Conservation (phyloP, 139 green algal genomes). For the Coelastrella sp. region DNA sequence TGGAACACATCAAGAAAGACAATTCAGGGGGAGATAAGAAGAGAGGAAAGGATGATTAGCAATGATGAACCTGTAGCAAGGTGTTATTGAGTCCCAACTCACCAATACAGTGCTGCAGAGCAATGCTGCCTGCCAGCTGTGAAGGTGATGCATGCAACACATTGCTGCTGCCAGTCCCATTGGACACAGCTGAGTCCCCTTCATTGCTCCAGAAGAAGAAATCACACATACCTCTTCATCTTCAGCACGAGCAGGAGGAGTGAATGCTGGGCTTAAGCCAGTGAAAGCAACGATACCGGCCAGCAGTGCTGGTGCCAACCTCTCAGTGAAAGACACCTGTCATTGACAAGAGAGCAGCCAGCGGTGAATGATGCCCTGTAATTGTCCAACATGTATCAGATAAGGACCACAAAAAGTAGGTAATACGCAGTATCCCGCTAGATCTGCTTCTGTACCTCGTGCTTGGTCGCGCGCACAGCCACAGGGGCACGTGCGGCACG, state of each 20-base stretch:
- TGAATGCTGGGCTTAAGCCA: constrained; percentile 13
- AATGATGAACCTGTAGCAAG: no score
- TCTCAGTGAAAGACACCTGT: background rate
- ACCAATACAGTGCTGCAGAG: no score
- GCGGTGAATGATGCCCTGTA: no score
- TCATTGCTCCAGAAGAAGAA: no score
- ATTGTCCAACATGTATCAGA: background rate
- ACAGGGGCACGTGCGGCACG: constrained; percentile 24
- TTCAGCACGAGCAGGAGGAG: constrained; percentile 19
- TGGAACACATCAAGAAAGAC: background rate
- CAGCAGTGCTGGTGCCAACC: constrained; percentile 32
- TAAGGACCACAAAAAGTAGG: background rate
- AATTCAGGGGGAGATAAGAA: background rate
- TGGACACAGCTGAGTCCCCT: no score
- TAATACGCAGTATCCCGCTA: background rate
- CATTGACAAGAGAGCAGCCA: background rate
- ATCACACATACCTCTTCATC: constrained; percentile 34
- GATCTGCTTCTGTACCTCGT: background rate
- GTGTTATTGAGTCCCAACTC: no score
- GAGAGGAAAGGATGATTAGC: no score
- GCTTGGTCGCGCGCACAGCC: constrained; percentile 18
- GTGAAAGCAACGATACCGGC: constrained; percentile 11
- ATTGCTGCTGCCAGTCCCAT: no score
- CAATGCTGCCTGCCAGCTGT: no score
- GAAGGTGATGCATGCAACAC: no score